Conservation (phyloP, 148 eudicot species). For the Polygonum maritimum region DNA sequence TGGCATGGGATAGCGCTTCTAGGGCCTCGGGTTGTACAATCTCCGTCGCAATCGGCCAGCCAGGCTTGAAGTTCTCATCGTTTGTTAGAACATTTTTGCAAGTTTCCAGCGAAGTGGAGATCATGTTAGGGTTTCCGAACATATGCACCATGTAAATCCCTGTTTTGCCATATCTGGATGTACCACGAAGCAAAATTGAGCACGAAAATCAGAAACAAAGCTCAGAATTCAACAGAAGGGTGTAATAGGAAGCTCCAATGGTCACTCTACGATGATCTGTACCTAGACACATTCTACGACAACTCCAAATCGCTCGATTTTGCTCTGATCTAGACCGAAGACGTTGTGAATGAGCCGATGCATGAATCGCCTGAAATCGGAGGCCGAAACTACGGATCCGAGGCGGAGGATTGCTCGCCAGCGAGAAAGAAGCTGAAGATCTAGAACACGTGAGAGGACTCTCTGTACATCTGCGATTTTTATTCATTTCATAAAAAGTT, state of each 20-base stretch:
- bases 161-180: conserved; percentile 54
- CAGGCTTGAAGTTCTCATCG: conserved; percentile 78
- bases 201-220: not conserved
- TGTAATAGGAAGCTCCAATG: conserved; percentile 23
- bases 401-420: conserved; percentile 1
- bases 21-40: not conserved
- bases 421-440: conserved; percentile 36
- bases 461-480: conserved; percentile 66
- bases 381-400: not conserved
- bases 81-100: conserved; percentile 60
- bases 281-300: conserved; percentile 54
- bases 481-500: too few species aligned
- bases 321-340: not conserved
- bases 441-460: conserved; percentile 46
- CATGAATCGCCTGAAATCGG: not conserved
- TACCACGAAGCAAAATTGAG: not conserved
- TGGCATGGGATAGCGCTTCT: too few species aligned
- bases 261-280: conserved; percentile 77
- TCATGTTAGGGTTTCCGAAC: conserved; percentile 79
- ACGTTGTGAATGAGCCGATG: not conserved
- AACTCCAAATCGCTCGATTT: conserved; percentile 29
- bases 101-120: conserved; percentile 59
- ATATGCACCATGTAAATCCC: conserved; percentile 74
- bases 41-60: conserved; percentile 70
- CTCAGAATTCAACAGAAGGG: not conserved